Evolutionary conservation across 805 yeast genomes (phyloP).

Genomic region (Suhomyces xylopsoci): DNA sequence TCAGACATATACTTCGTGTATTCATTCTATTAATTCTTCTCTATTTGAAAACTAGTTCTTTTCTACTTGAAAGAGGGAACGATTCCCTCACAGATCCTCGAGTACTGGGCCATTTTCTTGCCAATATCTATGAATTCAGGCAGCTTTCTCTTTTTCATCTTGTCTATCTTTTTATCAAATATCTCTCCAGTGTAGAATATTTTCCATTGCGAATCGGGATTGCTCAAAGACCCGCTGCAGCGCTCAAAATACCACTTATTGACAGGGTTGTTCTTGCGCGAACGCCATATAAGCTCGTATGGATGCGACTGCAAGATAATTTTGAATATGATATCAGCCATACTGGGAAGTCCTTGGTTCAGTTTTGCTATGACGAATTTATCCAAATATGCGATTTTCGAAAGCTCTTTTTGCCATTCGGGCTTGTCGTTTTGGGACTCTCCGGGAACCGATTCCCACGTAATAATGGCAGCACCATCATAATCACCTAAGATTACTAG

Average conservation of each 20-base stretch:
- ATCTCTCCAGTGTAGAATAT: constrained; percentile 41
- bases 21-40: background rate
- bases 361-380: constrained; percentile 86
- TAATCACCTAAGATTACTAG: constrained; percentile 88
- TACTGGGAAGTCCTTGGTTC: constrained; percentile 87
- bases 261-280: constrained; percentile 81
- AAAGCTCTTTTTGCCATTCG: constrained; percentile 11
- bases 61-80: constrained; percentile 49
- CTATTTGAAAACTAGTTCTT: too few relatives aligned
- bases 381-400: constrained; percentile 73
- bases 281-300: constrained; percentile 83
- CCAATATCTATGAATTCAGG: constrained; percentile 22
- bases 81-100: constrained; percentile 52
- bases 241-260: constrained; percentile 98
- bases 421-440: constrained; percentile 1
- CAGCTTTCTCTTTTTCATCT: constrained; percentile 7
- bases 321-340: constrained; percentile 91
- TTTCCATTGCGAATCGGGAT: constrained; percentile 37
- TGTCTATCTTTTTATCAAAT: constrained; percentile 34
- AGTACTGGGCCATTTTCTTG: constrained; percentile 44
- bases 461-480: constrained; percentile 91
- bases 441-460: constrained; percentile 58
- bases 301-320: constrained; percentile 68
- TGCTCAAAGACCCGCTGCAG: constrained; percentile 61
- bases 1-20: background rate